Evolutionary conservation across 768 basidiomycete species (phyloP).

Genomic region (Podaxis sp.): DNA sequence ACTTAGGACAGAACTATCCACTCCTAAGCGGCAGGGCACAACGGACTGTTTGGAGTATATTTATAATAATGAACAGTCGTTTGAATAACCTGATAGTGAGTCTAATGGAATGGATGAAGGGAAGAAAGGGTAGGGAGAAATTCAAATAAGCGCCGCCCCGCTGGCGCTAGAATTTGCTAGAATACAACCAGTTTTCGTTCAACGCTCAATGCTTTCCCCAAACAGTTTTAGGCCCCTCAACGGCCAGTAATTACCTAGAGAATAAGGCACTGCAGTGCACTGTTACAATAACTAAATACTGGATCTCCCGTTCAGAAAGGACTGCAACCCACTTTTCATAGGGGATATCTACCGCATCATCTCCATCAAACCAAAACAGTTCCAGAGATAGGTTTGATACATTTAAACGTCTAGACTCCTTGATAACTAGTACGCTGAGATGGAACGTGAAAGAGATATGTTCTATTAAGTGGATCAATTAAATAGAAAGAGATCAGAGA

Average conservation of each 20-base stretch:
- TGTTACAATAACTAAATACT: not conserved
- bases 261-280: not conserved
- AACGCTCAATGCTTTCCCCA: not conserved
- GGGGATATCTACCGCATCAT: not conserved
- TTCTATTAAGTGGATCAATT: not conserved
- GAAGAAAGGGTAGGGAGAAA: no score
- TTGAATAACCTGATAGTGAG: no score
- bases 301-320: not conserved
- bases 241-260: not conserved
- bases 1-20: no score
- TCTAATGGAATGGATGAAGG: no score
- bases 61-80: no score
- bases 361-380: not conserved
- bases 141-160: not conserved
- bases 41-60: no score
- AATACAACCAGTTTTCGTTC: not conserved
- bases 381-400: not conserved
- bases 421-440: not conserved
- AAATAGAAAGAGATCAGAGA: not conserved
- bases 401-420: not conserved
- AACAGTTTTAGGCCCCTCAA: not conserved
- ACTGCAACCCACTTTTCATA: not conserved
- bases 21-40: no score
- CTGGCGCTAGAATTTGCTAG: not conserved
- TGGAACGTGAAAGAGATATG: not conserved